Conservation (phyloP, 805 yeast species). For the Schizosaccharomyces osmophilus region DNA sequence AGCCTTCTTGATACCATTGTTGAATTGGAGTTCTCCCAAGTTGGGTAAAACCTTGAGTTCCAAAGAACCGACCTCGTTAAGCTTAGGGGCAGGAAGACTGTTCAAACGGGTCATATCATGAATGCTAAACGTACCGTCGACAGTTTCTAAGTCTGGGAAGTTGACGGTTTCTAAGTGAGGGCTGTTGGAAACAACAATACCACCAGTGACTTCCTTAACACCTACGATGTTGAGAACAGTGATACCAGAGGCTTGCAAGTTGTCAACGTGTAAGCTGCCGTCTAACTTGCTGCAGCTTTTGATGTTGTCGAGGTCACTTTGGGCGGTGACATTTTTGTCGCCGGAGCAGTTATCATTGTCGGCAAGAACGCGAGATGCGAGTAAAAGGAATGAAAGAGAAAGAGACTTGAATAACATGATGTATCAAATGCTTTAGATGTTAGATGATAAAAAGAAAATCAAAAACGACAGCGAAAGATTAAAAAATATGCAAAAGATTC, state of each 20-base stretch:
- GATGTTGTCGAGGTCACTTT: conserved; percentile 50
- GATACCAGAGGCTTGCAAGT: conserved; percentile 15
- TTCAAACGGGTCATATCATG: conserved; percentile 18
- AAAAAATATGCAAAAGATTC: too few species aligned
- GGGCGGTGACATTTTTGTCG: conserved; percentile 53
- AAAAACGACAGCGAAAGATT: not conserved
- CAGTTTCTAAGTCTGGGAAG: conserved; percentile 56
- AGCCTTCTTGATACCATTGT: not conserved
- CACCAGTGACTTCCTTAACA: conserved; percentile 56
- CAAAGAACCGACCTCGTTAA: not conserved
- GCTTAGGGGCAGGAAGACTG: not conserved
- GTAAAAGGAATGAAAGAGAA: not conserved
- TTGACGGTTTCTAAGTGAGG: conserved; percentile 34
- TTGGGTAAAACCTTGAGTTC: not conserved
- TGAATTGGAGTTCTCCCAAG: not conserved
- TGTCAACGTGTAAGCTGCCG: conserved; percentile 47
- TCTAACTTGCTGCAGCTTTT: conserved; percentile 53
- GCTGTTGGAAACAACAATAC: conserved; percentile 41
- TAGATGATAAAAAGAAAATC: not conserved
- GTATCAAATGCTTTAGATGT: not conserved
- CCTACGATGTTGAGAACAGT: conserved; percentile 35
- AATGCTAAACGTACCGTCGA: conserved; percentile 46
- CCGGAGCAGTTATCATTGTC: conserved; percentile 7
- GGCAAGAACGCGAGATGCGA: not conserved
- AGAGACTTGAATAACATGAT: not conserved